These are phyloP conservation scores for Pythium utonaiense DNA, from an alignment of 352 stramenopile species.

Conservation along the genomic window DNA sequence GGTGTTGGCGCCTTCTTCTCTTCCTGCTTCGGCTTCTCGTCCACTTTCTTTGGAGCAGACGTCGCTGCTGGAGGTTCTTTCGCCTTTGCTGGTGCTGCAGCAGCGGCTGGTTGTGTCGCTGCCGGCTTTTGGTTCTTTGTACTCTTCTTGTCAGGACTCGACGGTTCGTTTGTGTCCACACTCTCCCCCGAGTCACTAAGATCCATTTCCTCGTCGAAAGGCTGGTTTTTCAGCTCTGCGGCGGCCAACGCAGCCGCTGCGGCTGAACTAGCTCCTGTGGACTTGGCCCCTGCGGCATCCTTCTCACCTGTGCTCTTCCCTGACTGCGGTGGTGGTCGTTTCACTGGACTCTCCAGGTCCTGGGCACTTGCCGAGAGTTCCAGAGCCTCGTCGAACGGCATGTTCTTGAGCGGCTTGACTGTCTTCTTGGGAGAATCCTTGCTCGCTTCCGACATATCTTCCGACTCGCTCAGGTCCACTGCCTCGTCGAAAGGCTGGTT, in stretches of 20 bases:
- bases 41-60: constrained; percentile 17
- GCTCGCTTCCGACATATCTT: constrained; percentile 33
- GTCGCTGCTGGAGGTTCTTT: constrained; percentile 12
- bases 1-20: constrained; percentile 14
- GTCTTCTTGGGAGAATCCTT: constrained; percentile 64
- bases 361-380: constrained; percentile 79
- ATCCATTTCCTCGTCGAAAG: constrained; percentile 86
- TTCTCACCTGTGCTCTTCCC: constrained; percentile 9
- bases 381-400: constrained; percentile 79
- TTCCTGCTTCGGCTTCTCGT: constrained; percentile 26
- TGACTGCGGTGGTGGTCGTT: constrained; percentile 18
- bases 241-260: constrained; percentile 9
- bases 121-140: constrained; percentile 33
- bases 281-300: background rate
- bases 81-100: constrained; percentile 5
- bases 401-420: constrained; percentile 58
- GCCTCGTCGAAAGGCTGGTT: constrained; percentile 88
- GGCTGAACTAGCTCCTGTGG: background rate
- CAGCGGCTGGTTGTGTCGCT: constrained; percentile 1
- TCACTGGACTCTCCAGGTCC: constrained; percentile 64
- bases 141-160: constrained; percentile 48
- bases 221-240: constrained; percentile 75
- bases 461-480: constrained; percentile 84
- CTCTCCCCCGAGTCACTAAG: constrained; percentile 84
- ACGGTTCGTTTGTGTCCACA: constrained; percentile 75